Base-by-base conservation (phyloP, 2,329 filamentous ascomycete species). In the Ramularia endophylla region DNA sequence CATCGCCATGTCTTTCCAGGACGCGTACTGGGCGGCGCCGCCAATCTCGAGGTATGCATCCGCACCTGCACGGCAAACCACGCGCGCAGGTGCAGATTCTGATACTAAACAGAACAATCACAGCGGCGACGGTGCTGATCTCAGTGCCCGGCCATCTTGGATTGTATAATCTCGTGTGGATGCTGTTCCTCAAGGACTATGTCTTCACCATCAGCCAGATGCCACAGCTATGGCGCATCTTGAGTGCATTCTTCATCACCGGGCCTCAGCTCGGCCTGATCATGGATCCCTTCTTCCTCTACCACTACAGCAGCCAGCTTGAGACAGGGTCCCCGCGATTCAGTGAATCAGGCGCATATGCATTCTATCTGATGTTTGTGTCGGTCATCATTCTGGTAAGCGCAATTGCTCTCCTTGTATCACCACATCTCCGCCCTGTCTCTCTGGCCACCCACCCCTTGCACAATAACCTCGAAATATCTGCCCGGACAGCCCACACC, bases 351-450 rank as follows among this genome's bases (percentile, higher is more conserved):
- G 88, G 87, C 59, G 85, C 92, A 61, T 77, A 92, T 55, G 73
- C 92, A 48, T 81, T 81, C 68, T 95, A 94, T 62, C 68, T 94
- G 54, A 66, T 81, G 44, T 92, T 92, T 61, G 75, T 89, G 55
- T 73, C 76, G 53, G 66, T 68, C 38, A 67, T 83, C 57, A 90
- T 92, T 51, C 61, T 87, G 71, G 88, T 95, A 87, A 80, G 88
- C 42, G 35, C 22, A 16, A 36, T 17, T 16, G 11, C 13, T 19
- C 13, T 47, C 43, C 47, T 43, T 43, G 40, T 11, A 25, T 25
- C 6, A 25, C 22, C 11, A 25, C 22, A 25, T 25, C 22, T 25
- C 22, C 45, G 9, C 32, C 29, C 49, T 51, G 42, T 46, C 33
- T 30, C 51, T 41, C 40, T 43, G 44, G 52, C 48, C 54, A 48